Percentiles rank a stretch among this genome's conserved stretches.
Evolutionary conservation across 306 rosid species (phyloP).

Genomic region (Cicer judaicum): DNA sequence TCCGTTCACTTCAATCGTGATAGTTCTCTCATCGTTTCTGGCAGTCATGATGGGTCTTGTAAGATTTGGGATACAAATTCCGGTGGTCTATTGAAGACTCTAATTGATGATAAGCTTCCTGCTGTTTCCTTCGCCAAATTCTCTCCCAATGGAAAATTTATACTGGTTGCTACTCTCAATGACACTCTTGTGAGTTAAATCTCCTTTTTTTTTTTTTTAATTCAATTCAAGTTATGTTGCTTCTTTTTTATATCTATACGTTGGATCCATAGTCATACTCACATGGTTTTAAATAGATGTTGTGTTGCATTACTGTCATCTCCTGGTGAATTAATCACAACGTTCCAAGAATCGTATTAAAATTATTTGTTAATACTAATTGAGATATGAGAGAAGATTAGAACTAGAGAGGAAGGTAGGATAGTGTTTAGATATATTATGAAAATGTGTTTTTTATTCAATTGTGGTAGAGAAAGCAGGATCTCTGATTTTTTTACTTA

Average conservation of each 20-base stretch:
- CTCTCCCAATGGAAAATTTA: conserved; percentile 93
- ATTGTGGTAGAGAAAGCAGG: too few species aligned
- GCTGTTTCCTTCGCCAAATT: conserved; percentile 84
- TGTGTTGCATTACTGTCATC: too few species aligned
- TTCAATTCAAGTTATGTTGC: not conserved
- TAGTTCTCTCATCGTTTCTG: conserved; percentile 85
- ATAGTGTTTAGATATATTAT: too few species aligned
- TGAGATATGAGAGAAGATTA: too few species aligned
- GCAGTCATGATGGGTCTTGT: conserved; percentile 89
- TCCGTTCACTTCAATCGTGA: conserved; percentile 90
- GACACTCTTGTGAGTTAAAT: conserved; percentile 76
- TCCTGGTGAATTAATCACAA: too few species aligned
- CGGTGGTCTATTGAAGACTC: conserved; percentile 62
- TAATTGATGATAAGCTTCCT: conserved; percentile 77
- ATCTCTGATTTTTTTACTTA: too few species aligned
- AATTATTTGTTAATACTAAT: too few species aligned
- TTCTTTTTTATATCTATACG: not conserved
- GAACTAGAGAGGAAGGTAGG: too few species aligned
- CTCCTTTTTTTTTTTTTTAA: not conserved
- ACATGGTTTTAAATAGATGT: too few species aligned
- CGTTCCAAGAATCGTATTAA: too few species aligned
- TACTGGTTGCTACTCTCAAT: conserved; percentile 89
- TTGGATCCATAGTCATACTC: not conserved
- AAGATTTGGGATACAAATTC: conserved; percentile 82
- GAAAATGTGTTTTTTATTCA: too few species aligned